Evolutionary conservation across 768 basidiomycete species (phyloP), one percentile per base, ranked within the genome.

Genomic region (Leccinum subgranulosum): DNA sequence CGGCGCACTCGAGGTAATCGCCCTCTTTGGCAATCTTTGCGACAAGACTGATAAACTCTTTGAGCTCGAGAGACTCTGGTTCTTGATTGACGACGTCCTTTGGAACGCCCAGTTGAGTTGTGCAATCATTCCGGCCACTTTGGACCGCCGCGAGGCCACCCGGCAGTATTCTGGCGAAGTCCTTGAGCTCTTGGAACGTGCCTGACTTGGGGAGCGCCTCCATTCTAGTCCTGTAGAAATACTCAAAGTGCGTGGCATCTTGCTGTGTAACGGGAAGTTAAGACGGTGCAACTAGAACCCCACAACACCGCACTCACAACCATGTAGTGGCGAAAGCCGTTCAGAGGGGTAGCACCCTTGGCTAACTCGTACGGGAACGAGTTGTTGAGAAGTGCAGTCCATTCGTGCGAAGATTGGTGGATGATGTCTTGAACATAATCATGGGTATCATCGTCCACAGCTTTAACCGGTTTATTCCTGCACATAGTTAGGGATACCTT

Each of bases 1-100:
- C 11, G n/a, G 56, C 54, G 27, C 28, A 58, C 57, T 56, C 57
- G 5, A 56, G 54, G 28, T 55, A 58, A 43, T 58, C 48, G 12
- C 57, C 39, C 9, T 33, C 15, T 14, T 33, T 39, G 17, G 27
- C 14, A 23, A 58, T n/a, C 2, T 4, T 2, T 17, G 25, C n/a
- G 39, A 56, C 33, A 8, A 58, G 39, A 1, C 4, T 4, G 4
- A 57, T 21, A 6, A 48, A 58, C 21, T 58, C 29, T 23, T 33
- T 6, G 23, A 58, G 57, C 11, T 14, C 17, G 7, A 19, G 3
- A 1, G 57, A 58, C 25, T 11, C 17, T 2, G 12, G 1, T 28
- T 58, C 57, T 0, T 12, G 3, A 11, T 25, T 3, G 14, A 55
- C 36, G 21, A 17, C 54, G 3, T 12, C 23, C 15, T 15, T 15